A percentile compares a stretch with the other conserved stretches of the same genome.
Evolutionary conservation across 2,329 filamentous ascomycete species (phyloP).

Genomic region (Blastomyces percursus): DNA sequence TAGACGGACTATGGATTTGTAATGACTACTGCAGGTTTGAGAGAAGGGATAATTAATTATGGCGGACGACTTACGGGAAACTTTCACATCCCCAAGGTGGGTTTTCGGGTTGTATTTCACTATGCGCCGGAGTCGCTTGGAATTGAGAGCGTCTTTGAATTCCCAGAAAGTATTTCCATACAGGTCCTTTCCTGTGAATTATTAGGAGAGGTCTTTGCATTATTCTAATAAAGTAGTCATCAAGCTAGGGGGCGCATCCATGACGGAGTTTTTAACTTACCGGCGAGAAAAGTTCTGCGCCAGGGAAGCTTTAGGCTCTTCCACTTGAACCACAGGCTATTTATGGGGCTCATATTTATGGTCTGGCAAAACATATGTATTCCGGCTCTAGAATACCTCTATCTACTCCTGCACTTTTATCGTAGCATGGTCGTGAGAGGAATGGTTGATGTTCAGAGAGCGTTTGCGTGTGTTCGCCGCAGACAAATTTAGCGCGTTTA

Average conservation of each 20-base stretch:
- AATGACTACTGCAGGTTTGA: neutral
- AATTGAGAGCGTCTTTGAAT: slow-evolving; percentile 48
- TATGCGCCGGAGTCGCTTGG: slow-evolving; percentile 46
- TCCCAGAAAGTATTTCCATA: slow-evolving; percentile 57
- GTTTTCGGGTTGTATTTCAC: slow-evolving; percentile 44
- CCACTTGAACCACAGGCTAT: slow-evolving; percentile 51
- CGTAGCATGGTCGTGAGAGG: neutral
- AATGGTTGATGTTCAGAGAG: neutral
- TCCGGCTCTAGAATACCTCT: neutral
- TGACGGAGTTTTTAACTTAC: slow-evolving; percentile 26
- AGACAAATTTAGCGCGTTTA: neutral
- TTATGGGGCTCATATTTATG: slow-evolving; percentile 21
- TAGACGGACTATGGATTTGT: neutral
- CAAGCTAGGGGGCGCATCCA: neutral
- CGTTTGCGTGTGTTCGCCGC: neutral
- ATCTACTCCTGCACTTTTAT: neutral
- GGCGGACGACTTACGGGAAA: slow-evolving; percentile 39
- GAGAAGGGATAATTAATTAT: neutral
- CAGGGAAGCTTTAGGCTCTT: slow-evolving; percentile 52
- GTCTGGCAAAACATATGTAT: neutral
- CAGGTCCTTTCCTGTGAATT: slow-evolving; percentile 45
- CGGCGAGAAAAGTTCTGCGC: slow-evolving; percentile 49
- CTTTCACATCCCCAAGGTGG: slow-evolving; percentile 49
- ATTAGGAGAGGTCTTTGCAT: neutral
- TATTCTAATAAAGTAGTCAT: slow-evolving; percentile 6